A percentile compares a stretch with the other conserved stretches of the same genome.
These are phyloP conservation scores for Penicillium oxalicum DNA, from an alignment of 2,329 filamentous ascomycete genomes.

Conservation along the genomic window DNA sequence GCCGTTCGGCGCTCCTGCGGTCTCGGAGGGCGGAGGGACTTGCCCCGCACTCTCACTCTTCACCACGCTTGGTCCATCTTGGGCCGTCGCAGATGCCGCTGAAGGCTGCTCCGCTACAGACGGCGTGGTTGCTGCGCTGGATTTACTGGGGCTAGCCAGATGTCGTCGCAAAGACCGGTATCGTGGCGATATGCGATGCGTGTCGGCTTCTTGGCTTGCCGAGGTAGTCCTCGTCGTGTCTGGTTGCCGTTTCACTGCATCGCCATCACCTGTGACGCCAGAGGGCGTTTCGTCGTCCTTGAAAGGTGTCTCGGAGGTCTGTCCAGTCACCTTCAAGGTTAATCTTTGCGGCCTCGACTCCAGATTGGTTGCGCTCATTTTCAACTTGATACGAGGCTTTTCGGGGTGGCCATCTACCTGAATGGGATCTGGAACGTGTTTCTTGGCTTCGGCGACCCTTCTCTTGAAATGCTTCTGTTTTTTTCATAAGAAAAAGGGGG, in stretches of 20 bases:
- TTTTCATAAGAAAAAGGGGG: not conserved
- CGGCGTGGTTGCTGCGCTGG: conserved; percentile 16
- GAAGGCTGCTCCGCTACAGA: conserved; percentile 25
- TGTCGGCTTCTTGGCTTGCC: conserved; percentile 17
- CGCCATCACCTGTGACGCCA: conserved; percentile 50
- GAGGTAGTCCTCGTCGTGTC: conserved; percentile 47
- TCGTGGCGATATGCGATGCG: conserved; percentile 16
- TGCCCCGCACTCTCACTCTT: conserved; percentile 9
- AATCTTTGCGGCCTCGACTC: conserved; percentile 55
- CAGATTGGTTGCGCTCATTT: conserved; percentile 49
- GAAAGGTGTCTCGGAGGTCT: conserved; percentile 45
- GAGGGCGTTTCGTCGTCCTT: conserved; percentile 39
- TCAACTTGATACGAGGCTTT: conserved; percentile 74
- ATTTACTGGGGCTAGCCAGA: conserved; percentile 21
- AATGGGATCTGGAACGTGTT: conserved; percentile 61
- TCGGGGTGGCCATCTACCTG: conserved; percentile 33
- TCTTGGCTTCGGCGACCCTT: conserved; percentile 65
- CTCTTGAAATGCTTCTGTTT: conserved; percentile 61
- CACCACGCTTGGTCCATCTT: conserved; percentile 22
- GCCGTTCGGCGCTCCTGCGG: conserved; percentile 18
- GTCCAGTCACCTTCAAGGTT: conserved; percentile 63
- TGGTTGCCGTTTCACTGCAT: conserved; percentile 49
- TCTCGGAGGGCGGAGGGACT: conserved; percentile 8
- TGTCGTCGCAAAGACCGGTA: conserved; percentile 36
- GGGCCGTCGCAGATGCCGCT: conserved; percentile 8